Conservation (phyloP, 139 green algal species). For the Spirogloea muscicola region DNA sequence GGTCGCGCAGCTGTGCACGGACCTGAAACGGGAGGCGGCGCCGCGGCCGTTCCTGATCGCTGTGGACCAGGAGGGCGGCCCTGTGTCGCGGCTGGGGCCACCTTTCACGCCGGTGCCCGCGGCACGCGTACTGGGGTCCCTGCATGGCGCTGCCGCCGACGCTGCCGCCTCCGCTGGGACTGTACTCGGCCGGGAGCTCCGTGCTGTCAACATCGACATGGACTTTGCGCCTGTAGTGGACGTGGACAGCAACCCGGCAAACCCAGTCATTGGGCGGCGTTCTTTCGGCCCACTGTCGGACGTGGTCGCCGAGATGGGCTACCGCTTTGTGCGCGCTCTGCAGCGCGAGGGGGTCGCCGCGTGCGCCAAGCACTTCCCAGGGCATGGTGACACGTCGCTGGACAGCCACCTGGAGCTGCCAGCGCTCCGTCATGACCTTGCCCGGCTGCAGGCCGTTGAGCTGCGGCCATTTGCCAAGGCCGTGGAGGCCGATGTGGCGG, state of each 20-base stretch:
- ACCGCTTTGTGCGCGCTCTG: slow-evolving; percentile 26
- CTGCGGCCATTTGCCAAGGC: slow-evolving; percentile 43
- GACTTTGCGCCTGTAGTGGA: slow-evolving; percentile 57
- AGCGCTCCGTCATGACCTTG: slow-evolving; percentile 29
- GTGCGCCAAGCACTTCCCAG: slow-evolving; percentile 57
- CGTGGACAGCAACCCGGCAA: slow-evolving; percentile 56
- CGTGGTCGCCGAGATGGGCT: slow-evolving; percentile 44
- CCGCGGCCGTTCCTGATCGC: slow-evolving; percentile 41
- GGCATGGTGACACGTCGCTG: slow-evolving; percentile 52
- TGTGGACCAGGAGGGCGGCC: slow-evolving; percentile 50
- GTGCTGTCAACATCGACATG: slow-evolving; percentile 54
- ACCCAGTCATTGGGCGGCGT: slow-evolving; percentile 53
- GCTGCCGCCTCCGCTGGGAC: slow-evolving; percentile 5
- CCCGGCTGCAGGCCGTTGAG: slow-evolving; percentile 37
- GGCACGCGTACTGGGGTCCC: slow-evolving; percentile 31
- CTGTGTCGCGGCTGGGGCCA: slow-evolving; percentile 35
- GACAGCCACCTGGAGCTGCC: slow-evolving; percentile 54
- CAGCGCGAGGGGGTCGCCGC: slow-evolving; percentile 54
- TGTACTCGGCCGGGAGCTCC: slow-evolving; percentile 51
- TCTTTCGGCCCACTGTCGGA: slow-evolving; percentile 24
- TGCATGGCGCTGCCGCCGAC: neutral
- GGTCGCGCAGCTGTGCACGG: slow-evolving; percentile 38
- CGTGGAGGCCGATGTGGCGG: slow-evolving; percentile 48
- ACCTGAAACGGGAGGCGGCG: slow-evolving; percentile 43
- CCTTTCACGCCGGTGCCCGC: slow-evolving; percentile 50